Conservation (phyloP, 306 rosid genomes). For the Abrus precatorius region DNA sequence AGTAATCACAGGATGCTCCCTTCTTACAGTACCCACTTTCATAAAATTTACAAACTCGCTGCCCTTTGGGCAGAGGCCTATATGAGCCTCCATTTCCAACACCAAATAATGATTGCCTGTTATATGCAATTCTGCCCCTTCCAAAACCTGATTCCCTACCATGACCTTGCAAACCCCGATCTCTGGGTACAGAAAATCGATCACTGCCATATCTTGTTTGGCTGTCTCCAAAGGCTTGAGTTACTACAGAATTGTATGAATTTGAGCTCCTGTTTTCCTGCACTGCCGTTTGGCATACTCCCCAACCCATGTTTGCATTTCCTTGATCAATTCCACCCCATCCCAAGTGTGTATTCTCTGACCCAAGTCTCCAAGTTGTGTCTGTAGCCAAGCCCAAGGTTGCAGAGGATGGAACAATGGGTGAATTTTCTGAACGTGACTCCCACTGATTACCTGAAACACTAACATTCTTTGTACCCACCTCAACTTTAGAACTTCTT, state of each 20-base stretch:
- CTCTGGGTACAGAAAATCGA: conserved; percentile 62
- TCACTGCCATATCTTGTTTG: conserved; percentile 72
- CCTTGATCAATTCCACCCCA: conserved; percentile 63
- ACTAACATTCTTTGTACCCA: conserved; percentile 58
- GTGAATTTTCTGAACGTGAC: conserved; percentile 60
- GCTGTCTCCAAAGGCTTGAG: conserved; percentile 58
- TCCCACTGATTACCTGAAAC: conserved; percentile 68
- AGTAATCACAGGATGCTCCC: conserved; percentile 78
- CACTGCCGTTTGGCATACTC: conserved; percentile 54
- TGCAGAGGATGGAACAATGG: conserved; percentile 53
- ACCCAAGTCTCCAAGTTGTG: conserved; percentile 69
- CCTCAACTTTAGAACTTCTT: conserved; percentile 60
- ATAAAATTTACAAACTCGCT: conserved; percentile 87
- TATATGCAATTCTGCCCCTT: conserved; percentile 67
- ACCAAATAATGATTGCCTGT: conserved; percentile 63
- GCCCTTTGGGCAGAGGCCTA: conserved; percentile 75
- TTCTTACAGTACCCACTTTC: conserved; percentile 83
- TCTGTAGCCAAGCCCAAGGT: conserved; percentile 64
- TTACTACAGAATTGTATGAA: conserved; percentile 52
- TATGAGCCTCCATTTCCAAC: conserved; percentile 66
- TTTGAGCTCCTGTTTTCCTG: conserved; percentile 60
- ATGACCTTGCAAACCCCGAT: conserved; percentile 63
- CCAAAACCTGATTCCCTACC: conserved; percentile 62
- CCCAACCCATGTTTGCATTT: conserved; percentile 60
- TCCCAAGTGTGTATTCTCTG: conserved; percentile 60